phyloP scores from a whole-genome alignment of 2,329 filamentous ascomycete species.

The Xylaria sp. region DNA sequence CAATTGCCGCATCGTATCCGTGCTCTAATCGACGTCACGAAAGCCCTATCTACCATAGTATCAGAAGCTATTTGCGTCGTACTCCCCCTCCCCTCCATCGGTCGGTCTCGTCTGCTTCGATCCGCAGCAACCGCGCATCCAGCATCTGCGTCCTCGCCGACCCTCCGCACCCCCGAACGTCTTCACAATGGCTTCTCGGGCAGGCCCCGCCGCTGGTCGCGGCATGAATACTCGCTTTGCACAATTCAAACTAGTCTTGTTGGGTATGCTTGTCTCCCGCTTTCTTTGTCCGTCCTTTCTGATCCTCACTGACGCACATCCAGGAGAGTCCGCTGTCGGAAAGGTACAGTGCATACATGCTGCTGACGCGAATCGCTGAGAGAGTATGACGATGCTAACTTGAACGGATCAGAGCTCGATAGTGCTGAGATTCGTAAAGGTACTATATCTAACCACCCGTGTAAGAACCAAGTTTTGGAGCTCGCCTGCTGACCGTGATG shows the following conservation, averaged over 20 bases:
- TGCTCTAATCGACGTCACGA: constrained; percentile 5
- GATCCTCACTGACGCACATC: constrained; percentile 13
- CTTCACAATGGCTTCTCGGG: constrained; percentile 74
- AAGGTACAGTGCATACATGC: constrained; percentile 58
- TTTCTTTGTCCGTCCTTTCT: not conserved
- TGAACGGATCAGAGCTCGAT: constrained; percentile 71
- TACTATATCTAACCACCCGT: constrained; percentile 34
- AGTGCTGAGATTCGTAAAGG: constrained; percentile 97
- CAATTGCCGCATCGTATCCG: not conserved
- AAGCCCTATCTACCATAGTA: constrained; percentile 23
- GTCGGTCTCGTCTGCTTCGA: constrained; percentile 19
- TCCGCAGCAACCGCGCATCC: constrained; percentile 15
- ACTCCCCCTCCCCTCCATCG: constrained; percentile 1
- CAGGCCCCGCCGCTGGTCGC: constrained; percentile 56
- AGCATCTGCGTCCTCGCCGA: constrained; percentile 8
- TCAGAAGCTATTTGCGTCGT: constrained; percentile 25
- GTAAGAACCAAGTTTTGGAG: constrained; percentile 22
- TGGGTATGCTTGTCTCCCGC: constrained; percentile 58
- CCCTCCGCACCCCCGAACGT: constrained; percentile 15
- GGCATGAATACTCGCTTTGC: constrained; percentile 80
- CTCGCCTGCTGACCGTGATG: constrained; percentile 6
- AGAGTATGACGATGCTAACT: constrained; percentile 17
- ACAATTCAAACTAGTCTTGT: constrained; percentile 96
- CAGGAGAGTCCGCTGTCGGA: constrained; percentile 97
- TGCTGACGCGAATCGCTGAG: constrained; percentile 6